phyloP scores from a whole-genome alignment of 768 basidiomycete species.

The Terana coerulea region DNA sequence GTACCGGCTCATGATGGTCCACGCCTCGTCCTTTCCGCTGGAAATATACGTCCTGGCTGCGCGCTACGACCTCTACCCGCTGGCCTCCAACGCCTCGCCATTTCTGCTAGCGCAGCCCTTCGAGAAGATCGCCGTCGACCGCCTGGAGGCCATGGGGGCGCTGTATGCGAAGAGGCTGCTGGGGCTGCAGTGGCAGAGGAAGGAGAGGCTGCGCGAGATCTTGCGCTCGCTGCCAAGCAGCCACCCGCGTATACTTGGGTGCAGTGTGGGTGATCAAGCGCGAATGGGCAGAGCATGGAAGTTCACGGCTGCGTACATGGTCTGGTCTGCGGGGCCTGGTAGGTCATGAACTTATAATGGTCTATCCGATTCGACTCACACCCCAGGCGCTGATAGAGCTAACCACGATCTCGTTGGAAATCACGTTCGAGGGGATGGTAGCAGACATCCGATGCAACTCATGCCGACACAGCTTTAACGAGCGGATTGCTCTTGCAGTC shows the following conservation, averaged over 20 bases:
- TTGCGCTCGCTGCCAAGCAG: constrained; percentile 20
- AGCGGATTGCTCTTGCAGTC: not conserved
- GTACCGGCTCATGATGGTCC: constrained; percentile 29
- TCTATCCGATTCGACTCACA: not conserved
- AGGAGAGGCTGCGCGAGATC: constrained; percentile 29
- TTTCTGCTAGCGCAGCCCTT: constrained; percentile 34
- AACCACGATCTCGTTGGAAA: not conserved
- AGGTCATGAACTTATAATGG: constrained; percentile 15
- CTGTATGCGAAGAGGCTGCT: constrained; percentile 38
- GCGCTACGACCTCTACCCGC: constrained; percentile 26
- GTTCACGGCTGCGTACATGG: constrained; percentile 23
- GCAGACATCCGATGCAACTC: not conserved
- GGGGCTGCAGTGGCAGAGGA: constrained; percentile 34
- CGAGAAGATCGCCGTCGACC: constrained; percentile 31
- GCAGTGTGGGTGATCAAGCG: constrained; percentile 20
- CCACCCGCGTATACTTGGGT: constrained; percentile 17
- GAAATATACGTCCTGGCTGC: constrained; percentile 41
- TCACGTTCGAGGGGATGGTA: not conserved
- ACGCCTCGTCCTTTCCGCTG: constrained; percentile 32
- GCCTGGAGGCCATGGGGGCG: constrained; percentile 35
- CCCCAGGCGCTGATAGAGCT: not conserved
- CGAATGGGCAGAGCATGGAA: constrained; percentile 26
- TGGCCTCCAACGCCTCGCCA: constrained; percentile 35
- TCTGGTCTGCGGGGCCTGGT: constrained; percentile 26
- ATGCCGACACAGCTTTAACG: not conserved